phyloP scores from a whole-genome alignment of 2,329 filamentous ascomycete genomes.

The Ambrosiella beaveri region DNA sequence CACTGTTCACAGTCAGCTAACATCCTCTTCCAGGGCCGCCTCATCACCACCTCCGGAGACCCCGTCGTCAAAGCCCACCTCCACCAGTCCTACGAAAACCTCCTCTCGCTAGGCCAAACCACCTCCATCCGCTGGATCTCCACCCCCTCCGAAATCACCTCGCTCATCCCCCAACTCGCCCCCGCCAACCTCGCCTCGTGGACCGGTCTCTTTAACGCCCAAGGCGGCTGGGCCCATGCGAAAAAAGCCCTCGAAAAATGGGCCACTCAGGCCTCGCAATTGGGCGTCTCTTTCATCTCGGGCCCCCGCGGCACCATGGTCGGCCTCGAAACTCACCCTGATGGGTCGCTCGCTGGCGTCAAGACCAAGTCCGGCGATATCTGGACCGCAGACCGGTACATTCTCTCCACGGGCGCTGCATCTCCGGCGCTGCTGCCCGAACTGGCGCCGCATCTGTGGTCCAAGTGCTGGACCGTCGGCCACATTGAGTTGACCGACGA shows the following conservation, averaged over 20 bases:
- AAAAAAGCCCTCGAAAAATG: conserved; percentile 5
- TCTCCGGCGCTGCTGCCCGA: conserved; percentile 44
- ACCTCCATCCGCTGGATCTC: conserved; percentile 11
- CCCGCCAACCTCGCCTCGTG: neutral
- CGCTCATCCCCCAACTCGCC: neutral
- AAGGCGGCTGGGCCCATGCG: conserved; percentile 21
- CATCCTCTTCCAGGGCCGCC: conserved; percentile 7
- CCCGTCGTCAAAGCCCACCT: conserved; percentile 10
- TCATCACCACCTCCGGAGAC: conserved; percentile 12
- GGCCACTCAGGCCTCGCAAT: conserved; percentile 14
- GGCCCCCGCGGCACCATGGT: conserved; percentile 18
- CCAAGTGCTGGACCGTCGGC: conserved; percentile 27
- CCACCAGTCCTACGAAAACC: conserved; percentile 12
- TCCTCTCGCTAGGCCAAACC: conserved; percentile 18
- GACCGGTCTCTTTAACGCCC: conserved; percentile 16
- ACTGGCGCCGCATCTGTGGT: conserved; percentile 23
- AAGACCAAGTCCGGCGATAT: conserved; percentile 21
- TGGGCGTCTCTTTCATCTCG: conserved; percentile 20
- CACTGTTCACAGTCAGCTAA: neutral
- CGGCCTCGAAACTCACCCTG: conserved; percentile 14
- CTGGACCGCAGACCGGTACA: conserved; percentile 38
- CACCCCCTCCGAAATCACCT: neutral
- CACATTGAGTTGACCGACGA: conserved; percentile 43
- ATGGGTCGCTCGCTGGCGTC: conserved; percentile 15
- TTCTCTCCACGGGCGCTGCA: conserved; percentile 50